Conservation (phyloP, 495 filamentous ascomycete species). For the Aspergillus cristatus region DNA sequence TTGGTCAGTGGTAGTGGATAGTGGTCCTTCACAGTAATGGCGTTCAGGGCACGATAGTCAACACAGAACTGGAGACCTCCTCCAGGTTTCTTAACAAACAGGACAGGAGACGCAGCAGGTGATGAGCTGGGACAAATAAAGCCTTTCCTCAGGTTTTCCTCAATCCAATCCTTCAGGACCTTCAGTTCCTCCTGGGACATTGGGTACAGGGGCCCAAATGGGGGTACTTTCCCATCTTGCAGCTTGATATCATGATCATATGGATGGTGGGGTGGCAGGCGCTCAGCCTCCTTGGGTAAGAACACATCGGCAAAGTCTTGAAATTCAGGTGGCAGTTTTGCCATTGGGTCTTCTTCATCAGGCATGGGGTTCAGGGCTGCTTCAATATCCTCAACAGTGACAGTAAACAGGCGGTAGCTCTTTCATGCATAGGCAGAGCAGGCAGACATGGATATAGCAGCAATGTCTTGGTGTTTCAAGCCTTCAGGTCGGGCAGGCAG, state of each 20-base stretch:
- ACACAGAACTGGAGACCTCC: constrained; percentile 32
- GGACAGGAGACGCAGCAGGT: constrained; percentile 15
- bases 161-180: not conserved
- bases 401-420: not conserved
- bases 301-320: not conserved
- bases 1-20: constrained; percentile 38
- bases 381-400: not conserved
- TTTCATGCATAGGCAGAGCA: not conserved
- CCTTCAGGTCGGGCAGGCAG: not conserved
- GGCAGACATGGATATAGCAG: not conserved
- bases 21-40: constrained; percentile 29
- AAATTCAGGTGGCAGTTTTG: not conserved
- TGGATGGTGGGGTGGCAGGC: not conserved
- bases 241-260: constrained; percentile 1
- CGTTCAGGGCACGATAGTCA: constrained; percentile 36
- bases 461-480: not conserved
- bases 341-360: not conserved
- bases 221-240: not conserved
- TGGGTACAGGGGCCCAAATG: not conserved
- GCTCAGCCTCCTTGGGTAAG: not conserved
- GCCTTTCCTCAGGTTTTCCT: not conserved
- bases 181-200: not conserved
- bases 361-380: not conserved
- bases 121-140: constrained; percentile 32
- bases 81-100: constrained; percentile 26